Conservation (phyloP, 192 early-diverging fungal species). For the Glomus cerebriforme region DNA sequence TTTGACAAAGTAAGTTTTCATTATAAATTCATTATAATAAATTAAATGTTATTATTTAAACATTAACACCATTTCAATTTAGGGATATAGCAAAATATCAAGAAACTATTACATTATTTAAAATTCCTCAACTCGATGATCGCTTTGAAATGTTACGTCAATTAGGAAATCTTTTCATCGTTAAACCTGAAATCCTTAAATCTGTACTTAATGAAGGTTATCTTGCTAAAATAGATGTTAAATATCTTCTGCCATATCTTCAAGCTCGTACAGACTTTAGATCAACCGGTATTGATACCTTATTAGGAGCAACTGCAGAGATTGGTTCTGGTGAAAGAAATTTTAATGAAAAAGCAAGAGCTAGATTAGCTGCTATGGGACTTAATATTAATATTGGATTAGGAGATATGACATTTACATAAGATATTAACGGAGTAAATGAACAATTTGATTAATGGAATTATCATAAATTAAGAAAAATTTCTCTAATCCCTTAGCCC, state of each 20-base stretch:
- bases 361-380: slow-evolving; percentile 26
- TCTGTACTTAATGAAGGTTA: slow-evolving; percentile 86
- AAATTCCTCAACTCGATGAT: slow-evolving; percentile 71
- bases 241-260: slow-evolving; percentile 83
- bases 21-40: background rate
- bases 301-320: slow-evolving; percentile 45
- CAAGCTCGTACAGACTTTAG: slow-evolving; percentile 85
- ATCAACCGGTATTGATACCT: slow-evolving; percentile 58
- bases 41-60: background rate
- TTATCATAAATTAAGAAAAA: no score
- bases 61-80: background rate
- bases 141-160: slow-evolving; percentile 90
- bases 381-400: slow-evolving; percentile 1
- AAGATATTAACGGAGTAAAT: background rate
- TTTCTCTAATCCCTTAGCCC: no score
- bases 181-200: slow-evolving; percentile 87
- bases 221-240: slow-evolving; percentile 78
- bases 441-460: no score
- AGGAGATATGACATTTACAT: background rate
- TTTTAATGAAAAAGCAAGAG: slow-evolving; percentile 33
- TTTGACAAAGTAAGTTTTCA: slow-evolving; percentile 69
- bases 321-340: slow-evolving; percentile 25
- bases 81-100: slow-evolving; percentile 95
- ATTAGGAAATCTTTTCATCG: slow-evolving; percentile 90
- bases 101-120: slow-evolving; percentile 77